Evolutionary conservation across 176 grass and related monocot species (phyloP), one percentile per base, ranked within the genome.

Genomic region (Eragrostis curvula): DNA sequence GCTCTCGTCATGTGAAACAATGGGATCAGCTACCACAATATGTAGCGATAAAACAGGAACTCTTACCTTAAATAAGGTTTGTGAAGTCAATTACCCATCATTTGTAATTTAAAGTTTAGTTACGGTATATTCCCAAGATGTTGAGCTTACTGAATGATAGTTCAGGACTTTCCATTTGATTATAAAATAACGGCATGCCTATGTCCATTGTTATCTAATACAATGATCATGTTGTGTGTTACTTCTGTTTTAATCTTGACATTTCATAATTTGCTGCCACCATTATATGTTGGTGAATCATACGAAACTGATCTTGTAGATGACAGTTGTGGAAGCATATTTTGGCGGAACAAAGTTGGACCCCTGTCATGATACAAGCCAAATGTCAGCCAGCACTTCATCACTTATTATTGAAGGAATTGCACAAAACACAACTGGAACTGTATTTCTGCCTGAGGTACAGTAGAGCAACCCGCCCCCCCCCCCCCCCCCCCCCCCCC

Each of bases 1-100:
- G 40, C 87, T 98, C 39, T 95, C 92, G 66, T 92, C 92, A 79
- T 98, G 96, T 71, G 93, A 95, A 95, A 98, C 96, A 8, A 95
- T 98, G 96, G 93, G 93, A 75, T 98, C 96, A 56, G 93, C 96
- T 77, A 98, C 93, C 73, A 98, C 96, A 60, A 98, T 98, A 74
- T 98, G 96, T 76, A 95, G 96, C 71, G 96, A 98, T 78, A 98
- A 95, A 70, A 98, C 96, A 76, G 96, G 96, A 42, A 98, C 92
- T 64, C 91, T 98, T 81, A 98, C 96, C 55, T 85, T 95, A 67
- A 98, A 98, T 88, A 86, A 98, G 96, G 96, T 98, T 66, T 71
- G 61, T 76, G 41, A 57, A 73, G 32, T 36, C 32, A 36, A 36
- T 36, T 36, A 36, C 23, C 61, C 13, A 36, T 67, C 27, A 55